A percentile compares a stretch with the other conserved stretches of the same genome.
phyloP scores from a whole-genome alignment of 1,284 basidiomycete genomes.

The Kalmanozyma brasiliensis region DNA sequence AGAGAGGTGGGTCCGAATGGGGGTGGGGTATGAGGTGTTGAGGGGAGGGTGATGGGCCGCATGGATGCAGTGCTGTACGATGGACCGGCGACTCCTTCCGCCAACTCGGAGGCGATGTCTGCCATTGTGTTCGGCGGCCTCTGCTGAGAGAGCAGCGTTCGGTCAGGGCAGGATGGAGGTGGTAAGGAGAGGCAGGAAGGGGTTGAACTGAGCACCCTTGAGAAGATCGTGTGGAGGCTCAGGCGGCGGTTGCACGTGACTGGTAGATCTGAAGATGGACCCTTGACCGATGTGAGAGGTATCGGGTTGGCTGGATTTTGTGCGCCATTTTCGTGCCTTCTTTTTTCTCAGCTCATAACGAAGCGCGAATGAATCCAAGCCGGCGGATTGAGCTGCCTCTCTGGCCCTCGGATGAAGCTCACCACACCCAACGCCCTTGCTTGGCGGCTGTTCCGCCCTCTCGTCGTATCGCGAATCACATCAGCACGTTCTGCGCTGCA shows the following conservation, averaged over 20 bases:
- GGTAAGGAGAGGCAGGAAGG: neutral
- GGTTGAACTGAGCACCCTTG: constrained; percentile 3
- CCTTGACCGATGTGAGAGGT: neutral
- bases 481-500: no score
- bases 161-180: neutral
- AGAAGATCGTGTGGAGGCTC: no score
- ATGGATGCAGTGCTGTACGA: constrained; percentile 24
- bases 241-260: no score
- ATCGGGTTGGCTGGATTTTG: neutral
- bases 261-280: no score
- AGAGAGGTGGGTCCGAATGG: constrained; percentile 41
- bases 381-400: no score
- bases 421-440: no score
- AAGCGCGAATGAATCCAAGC: no score
- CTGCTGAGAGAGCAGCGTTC: neutral
- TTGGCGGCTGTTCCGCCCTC: no score
- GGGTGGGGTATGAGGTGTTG: constrained; percentile 36
- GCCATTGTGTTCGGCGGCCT: constrained; percentile 6
- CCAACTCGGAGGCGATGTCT: neutral
- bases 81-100: neutral
- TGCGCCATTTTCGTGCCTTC: neutral
- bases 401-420: no score
- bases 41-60: constrained; percentile 24
- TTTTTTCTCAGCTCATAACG: constrained; percentile 1
- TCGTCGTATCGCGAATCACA: no score